phyloP scores from a whole-genome alignment of 805 yeast species.

The Metschnikowia drakensbergensis region DNA sequence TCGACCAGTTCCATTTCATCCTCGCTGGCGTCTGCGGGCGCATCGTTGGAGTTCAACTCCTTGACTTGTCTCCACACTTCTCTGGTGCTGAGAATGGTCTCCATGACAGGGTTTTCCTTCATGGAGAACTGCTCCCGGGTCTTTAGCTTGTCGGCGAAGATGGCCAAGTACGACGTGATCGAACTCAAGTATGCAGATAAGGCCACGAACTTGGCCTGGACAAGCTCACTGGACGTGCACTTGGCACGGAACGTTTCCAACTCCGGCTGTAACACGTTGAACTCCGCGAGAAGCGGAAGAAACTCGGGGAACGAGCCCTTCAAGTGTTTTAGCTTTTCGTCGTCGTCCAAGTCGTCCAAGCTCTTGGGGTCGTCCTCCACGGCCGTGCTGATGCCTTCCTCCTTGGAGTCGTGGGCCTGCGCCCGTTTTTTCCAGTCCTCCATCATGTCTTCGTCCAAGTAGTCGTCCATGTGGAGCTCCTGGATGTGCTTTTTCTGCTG shows the following conservation, averaged over 20 bases:
- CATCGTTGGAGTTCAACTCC: slow-evolving; percentile 21
- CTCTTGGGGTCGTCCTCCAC: slow-evolving; percentile 16
- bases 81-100: slow-evolving; percentile 70
- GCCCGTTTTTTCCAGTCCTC: slow-evolving; percentile 71
- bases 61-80: slow-evolving; percentile 88
- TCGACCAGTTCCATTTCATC: not conserved
- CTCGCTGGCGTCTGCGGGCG: not conserved
- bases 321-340: slow-evolving; percentile 52
- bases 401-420: slow-evolving; percentile 43
- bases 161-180: slow-evolving; percentile 71
- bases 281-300: slow-evolving; percentile 68
- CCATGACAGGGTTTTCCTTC: slow-evolving; percentile 91
- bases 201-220: slow-evolving; percentile 58
- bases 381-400: slow-evolving; percentile 13
- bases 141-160: slow-evolving; percentile 56
- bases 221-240: slow-evolving; percentile 23
- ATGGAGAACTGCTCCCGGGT: slow-evolving; percentile 56
- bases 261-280: slow-evolving; percentile 38
- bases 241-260: slow-evolving; percentile 34
- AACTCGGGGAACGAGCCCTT: slow-evolving; percentile 77
- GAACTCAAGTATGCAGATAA: slow-evolving; percentile 76
- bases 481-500: slow-evolving; percentile 72
- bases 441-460: slow-evolving; percentile 65
- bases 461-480: slow-evolving; percentile 63
- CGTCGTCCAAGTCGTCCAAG: slow-evolving; percentile 40